Conservation (phyloP, 768 basidiomycete species). For the Cystofilobasidium bisporidii region DNA sequence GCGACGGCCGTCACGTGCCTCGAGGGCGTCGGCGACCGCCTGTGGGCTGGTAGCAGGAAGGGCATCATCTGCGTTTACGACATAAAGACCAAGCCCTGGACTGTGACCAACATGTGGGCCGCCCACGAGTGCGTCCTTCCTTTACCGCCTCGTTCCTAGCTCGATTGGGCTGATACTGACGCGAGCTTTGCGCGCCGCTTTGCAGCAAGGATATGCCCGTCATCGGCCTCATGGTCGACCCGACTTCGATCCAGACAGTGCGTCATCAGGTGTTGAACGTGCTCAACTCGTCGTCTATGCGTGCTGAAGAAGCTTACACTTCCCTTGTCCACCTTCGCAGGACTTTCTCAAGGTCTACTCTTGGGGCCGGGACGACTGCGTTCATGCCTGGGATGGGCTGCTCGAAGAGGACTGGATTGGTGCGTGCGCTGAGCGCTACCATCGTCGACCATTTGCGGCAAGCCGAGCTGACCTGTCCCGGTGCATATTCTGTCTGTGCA, state of each 20-base stretch:
- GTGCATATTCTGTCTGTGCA: slow-evolving; percentile 35
- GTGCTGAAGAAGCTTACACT: no score
- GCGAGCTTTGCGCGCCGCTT: not conserved
- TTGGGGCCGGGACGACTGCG: slow-evolving; percentile 62
- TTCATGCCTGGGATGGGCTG: slow-evolving; percentile 78
- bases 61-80: slow-evolving; percentile 78
- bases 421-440: slow-evolving; percentile 43
- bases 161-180: not conserved
- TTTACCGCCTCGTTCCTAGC: not conserved
- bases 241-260: slow-evolving; percentile 54
- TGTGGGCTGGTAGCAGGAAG: slow-evolving; percentile 81
- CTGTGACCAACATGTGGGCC: slow-evolving; percentile 75
- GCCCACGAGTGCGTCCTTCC: slow-evolving; percentile 51
- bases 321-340: slow-evolving; percentile 31
- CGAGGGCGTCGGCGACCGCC: slow-evolving; percentile 67
- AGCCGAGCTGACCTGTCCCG: not conserved
- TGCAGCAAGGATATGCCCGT: slow-evolving; percentile 11
- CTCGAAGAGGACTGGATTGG: slow-evolving; percentile 77
- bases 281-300: no score
- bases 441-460: not conserved
- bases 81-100: slow-evolving; percentile 59
- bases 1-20: slow-evolving; percentile 70
- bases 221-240: slow-evolving; percentile 22
- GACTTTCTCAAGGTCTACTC: slow-evolving; percentile 57
- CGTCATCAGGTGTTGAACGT: slow-evolving; percentile 33